Percentiles rank a stretch among this genome's conserved stretches.
Conservation (phyloP, 2,329 filamentous ascomycete species). For the Cordyceps sp. region DNA sequence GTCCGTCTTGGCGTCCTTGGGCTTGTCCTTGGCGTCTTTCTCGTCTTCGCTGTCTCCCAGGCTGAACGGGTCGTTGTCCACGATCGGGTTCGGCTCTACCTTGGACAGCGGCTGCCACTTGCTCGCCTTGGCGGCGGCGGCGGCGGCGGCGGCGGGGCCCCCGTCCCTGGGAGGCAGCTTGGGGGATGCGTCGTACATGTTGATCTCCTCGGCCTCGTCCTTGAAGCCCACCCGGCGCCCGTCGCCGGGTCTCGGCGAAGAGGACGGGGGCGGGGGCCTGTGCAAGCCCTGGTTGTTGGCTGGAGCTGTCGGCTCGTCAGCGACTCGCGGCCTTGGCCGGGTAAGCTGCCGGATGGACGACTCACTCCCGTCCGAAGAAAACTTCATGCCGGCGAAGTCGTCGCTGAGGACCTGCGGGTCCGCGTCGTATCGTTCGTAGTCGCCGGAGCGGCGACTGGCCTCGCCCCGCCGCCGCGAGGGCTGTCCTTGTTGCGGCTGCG, state of each 20-base stretch:
- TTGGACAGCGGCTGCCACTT: conserved; percentile 94
- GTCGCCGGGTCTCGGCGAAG: conserved; percentile 30
- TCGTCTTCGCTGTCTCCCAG: conserved; percentile 93
- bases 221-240: conserved; percentile 40
- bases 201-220: conserved; percentile 60
- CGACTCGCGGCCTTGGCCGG: neutral
- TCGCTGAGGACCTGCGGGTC: conserved; percentile 82
- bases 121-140: conserved; percentile 54
- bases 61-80: conserved; percentile 90
- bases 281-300: conserved; percentile 61
- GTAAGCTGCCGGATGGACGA: too few species aligned
- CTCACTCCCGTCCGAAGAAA: conserved; percentile 46
- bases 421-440: conserved; percentile 85
- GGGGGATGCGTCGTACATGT: conserved; percentile 52
- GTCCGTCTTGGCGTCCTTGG: conserved; percentile 30
- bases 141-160: conserved; percentile 17
- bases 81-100: conserved; percentile 65
- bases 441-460: conserved; percentile 55
- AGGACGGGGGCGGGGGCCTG: conserved; percentile 41
- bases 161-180: conserved; percentile 36
- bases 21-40: conserved; percentile 29
- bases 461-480: conserved; percentile 39
- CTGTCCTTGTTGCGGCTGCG: conserved; percentile 13
- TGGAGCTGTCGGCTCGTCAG: conserved; percentile 11
- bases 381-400: conserved; percentile 62